Conservation (phyloP, 352 stramenopile species). For the Plasmopara halstedii region DNA sequence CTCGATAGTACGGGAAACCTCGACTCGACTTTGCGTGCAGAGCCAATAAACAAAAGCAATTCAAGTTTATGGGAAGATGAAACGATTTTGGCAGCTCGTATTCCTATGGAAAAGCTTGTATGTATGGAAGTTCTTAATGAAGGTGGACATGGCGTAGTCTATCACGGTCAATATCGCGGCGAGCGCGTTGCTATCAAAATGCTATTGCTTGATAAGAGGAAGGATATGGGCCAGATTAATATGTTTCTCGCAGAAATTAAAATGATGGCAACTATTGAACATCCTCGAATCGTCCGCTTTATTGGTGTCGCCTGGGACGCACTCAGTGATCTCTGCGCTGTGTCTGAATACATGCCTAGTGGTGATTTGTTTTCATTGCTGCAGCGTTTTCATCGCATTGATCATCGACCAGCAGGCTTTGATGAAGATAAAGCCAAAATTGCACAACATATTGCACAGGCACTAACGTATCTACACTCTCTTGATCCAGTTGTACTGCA, state of each 20-base stretch:
- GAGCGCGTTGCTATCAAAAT: conserved; percentile 53
- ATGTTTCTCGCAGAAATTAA: conserved; percentile 49
- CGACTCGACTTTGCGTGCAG: conserved; percentile 18
- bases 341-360: conserved; percentile 48
- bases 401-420: conserved; percentile 24
- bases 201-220: conserved; percentile 24
- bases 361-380: conserved; percentile 39
- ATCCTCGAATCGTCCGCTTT: conserved; percentile 51
- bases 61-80: conserved; percentile 30
- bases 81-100: conserved; percentile 23
- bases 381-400: conserved; percentile 22
- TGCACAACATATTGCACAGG: conserved; percentile 32
- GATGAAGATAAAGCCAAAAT: conserved; percentile 35
- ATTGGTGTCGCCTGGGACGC: conserved; percentile 50
- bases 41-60: conserved; percentile 3
- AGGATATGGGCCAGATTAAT: conserved; percentile 40
- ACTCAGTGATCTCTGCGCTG: conserved; percentile 32
- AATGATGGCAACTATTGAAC: conserved; percentile 47
- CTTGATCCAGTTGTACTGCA: conserved; percentile 35
- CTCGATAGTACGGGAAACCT: conserved; percentile 16
- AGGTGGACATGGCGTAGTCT: conserved; percentile 43
- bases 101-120: conserved; percentile 43
- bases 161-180: conserved; percentile 33
- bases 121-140: conserved; percentile 30
- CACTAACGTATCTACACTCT: conserved; percentile 45